Evolutionary conservation across 345 rosid species (phyloP), one percentile per base, ranked within the genome.

Genomic region (Carallia pectinifolia): DNA sequence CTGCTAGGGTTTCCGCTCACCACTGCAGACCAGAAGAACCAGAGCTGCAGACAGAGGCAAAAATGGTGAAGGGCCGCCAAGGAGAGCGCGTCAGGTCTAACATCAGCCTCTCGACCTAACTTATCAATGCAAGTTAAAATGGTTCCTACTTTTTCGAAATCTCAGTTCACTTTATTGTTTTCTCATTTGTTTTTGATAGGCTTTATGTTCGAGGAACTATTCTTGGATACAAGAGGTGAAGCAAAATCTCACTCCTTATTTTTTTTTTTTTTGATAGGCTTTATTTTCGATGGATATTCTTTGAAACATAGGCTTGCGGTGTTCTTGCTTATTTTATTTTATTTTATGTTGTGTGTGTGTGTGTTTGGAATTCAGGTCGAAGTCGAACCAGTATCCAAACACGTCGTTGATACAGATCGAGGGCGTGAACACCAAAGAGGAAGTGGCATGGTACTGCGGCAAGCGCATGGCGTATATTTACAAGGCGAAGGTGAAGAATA

Each of bases 61-160:
- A 75, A 81, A 89, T 89, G 93, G 93, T 86, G 81, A 87, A 89
- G 79, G 89, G 86, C 67, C 83, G 94, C 34, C 91, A 89, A 78
- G 93, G 93, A 74, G 93, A 89, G 74, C 82, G 90, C 15, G 91
- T 94, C 82, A 87, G 97, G 98, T 71, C 17, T 29, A 13, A 16
- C 6, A 15, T 8, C 29, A 39, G 7, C 86, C 3, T 2, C 23
- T 52, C 17, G n/a, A 30, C 29, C 12, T 38, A 15, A 6, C 4
- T 18, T 30, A 10, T 19, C 61, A 61, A 53, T 63, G 2, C 36
- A 38, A 6, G 3, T 2, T 16, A n/a, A 8, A 17, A 7, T 30
- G 29, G 34, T 19, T 27, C 15, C 18, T 64, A 5, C 31, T 5
- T n/a, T 30, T 12, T 33, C 10, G 6, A 5, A 19, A 16, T 37